Evolutionary conservation across 2,329 filamentous ascomycete species (phyloP).

Genomic region (Verticillium zaregamsianum): DNA sequence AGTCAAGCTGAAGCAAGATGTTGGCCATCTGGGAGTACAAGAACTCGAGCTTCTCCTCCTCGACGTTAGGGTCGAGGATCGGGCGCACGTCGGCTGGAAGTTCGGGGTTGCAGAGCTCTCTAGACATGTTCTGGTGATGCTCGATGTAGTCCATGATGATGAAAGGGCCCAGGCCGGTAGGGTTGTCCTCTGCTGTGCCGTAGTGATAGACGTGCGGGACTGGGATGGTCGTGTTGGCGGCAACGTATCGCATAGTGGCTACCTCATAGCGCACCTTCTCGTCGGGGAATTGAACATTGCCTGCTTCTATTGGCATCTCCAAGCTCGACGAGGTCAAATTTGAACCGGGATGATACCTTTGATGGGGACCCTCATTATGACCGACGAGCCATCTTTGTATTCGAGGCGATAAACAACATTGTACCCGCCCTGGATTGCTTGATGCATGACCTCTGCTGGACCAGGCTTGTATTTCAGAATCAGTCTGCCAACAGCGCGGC

Average conservation of each 20-base stretch:
- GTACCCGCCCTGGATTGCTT: slow-evolving; percentile 19
- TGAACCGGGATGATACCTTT: background rate
- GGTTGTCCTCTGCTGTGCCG: slow-evolving; percentile 10
- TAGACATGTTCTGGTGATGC: slow-evolving; percentile 3
- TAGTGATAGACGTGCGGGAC: slow-evolving; percentile 7
- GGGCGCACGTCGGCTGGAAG: background rate
- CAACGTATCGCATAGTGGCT: slow-evolving; percentile 7
- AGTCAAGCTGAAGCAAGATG: slow-evolving; percentile 33
- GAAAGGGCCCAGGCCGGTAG: slow-evolving; percentile 19
- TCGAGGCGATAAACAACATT: slow-evolving; percentile 25
- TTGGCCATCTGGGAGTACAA: slow-evolving; percentile 32
- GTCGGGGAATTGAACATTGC: slow-evolving; percentile 8
- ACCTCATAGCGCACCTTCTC: slow-evolving; percentile 13
- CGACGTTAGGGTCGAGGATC: slow-evolving; percentile 13
- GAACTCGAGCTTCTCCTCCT: slow-evolving; percentile 20
- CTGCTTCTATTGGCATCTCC: slow-evolving; percentile 7
- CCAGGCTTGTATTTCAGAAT: slow-evolving; percentile 20
- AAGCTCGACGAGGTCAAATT: slow-evolving; percentile 4
- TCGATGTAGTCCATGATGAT: slow-evolving; percentile 21
- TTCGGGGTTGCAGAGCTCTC: background rate
- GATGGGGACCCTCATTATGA: slow-evolving; percentile 20
- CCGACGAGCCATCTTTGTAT: slow-evolving; percentile 25
- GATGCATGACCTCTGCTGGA: slow-evolving; percentile 8
- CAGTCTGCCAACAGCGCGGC: slow-evolving; percentile 15
- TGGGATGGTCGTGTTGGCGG: slow-evolving; percentile 2